Percentiles rank a stretch among this genome's conserved stretches.
Conservation (phyloP, 2,329 filamentous ascomycete genomes). For the Colletotrichum tanaceti region DNA sequence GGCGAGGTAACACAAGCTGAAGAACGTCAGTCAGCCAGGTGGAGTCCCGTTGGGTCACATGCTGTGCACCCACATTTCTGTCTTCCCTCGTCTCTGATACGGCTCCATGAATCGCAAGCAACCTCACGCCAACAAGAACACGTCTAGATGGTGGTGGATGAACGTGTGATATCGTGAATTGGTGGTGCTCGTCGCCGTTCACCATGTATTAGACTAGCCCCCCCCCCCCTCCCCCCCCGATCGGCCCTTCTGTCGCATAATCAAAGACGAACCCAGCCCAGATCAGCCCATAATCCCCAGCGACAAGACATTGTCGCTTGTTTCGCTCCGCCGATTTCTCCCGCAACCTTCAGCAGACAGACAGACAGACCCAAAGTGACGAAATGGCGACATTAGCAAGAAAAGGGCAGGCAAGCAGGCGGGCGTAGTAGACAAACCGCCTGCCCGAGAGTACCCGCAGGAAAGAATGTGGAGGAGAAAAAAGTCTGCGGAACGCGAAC, state of each 20-base stretch:
- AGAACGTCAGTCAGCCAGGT: neutral
- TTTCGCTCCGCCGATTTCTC: neutral
- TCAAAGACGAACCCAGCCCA: neutral
- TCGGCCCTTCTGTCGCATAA: constrained; percentile 1
- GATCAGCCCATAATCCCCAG: neutral
- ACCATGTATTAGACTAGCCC: constrained; percentile 10
- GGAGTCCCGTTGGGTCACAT: neutral
- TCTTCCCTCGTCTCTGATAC: neutral
- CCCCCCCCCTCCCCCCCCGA: neutral
- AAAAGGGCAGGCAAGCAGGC: neutral
- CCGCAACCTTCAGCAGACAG: neutral
- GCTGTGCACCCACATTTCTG: too few relatives aligned
- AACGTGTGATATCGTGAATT: neutral
- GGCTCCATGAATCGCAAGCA: neutral
- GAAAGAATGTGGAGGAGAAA: neutral
- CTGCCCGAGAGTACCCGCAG: neutral
- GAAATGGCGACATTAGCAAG: too few relatives aligned
- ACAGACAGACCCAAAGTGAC: constrained; percentile 1
- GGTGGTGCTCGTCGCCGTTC: neutral
- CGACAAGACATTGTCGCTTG: neutral
- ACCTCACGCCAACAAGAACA: neutral
- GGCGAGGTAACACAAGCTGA: too few relatives aligned
- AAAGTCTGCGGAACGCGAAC: neutral
- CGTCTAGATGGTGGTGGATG: neutral
- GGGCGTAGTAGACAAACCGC: neutral